Evolutionary conservation across 352 stramenopile genomes (phyloP).

Genomic region (Phytophthora sansomeana): DNA sequence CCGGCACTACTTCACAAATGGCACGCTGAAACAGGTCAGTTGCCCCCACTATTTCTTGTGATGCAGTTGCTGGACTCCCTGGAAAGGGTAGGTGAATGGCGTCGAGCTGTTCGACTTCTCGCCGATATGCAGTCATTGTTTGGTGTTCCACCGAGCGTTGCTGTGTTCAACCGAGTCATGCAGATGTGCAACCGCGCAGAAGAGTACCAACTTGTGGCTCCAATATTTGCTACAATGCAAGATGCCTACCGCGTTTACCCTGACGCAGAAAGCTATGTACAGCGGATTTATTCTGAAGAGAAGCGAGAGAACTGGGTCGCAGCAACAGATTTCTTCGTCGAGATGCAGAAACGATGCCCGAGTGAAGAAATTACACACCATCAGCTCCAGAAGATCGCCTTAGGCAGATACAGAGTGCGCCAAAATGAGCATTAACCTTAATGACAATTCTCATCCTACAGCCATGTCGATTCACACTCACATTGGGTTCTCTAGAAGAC

Average conservation of each 20-base stretch:
- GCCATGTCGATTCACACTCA: constrained; percentile 12
- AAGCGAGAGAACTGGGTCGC: constrained; percentile 70
- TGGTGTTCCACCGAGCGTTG: constrained; percentile 51
- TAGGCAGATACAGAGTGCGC: constrained; percentile 69
- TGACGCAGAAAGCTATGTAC: constrained; percentile 70
- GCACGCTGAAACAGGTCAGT: constrained; percentile 34
- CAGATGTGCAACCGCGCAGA: constrained; percentile 68
- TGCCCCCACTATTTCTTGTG: constrained; percentile 42
- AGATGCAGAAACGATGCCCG: constrained; percentile 70
- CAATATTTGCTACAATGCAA: constrained; percentile 80
- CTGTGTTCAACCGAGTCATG: constrained; percentile 68
- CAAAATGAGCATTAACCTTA: constrained; percentile 33
- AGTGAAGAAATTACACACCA: constrained; percentile 59
- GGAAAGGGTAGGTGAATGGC: constrained; percentile 58
- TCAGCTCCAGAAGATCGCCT: constrained; percentile 64
- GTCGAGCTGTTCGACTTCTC: constrained; percentile 51
- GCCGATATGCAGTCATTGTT: constrained; percentile 52
- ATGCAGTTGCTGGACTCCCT: constrained; percentile 59
- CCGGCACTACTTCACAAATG: constrained; percentile 47
- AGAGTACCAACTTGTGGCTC: constrained; percentile 57
- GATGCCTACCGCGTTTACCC: constrained; percentile 58
- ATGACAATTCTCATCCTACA: neutral
- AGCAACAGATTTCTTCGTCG: constrained; percentile 75
- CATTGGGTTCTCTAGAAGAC: constrained; percentile 55
- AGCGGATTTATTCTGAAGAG: constrained; percentile 77